phyloP scores from a whole-genome alignment of 768 basidiomycete genomes.

The Rhodotorula taiwanensis region DNA sequence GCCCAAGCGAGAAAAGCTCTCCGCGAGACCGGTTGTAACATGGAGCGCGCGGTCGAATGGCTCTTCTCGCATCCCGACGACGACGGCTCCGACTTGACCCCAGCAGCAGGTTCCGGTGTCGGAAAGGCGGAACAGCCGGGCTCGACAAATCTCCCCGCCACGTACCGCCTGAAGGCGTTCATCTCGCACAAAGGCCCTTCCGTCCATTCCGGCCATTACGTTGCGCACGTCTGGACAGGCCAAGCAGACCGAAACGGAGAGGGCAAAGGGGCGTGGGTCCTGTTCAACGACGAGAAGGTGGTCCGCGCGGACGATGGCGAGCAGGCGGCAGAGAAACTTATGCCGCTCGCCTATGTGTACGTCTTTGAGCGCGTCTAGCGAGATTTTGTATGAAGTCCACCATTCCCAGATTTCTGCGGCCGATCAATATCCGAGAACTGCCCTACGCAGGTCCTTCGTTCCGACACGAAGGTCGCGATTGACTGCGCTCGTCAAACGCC shows the following conservation, averaged over 20 bases:
- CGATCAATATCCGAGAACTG: conserved; percentile 30
- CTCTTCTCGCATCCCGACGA: conserved; percentile 90
- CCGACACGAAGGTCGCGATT: conserved; percentile 25
- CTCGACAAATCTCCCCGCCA: conserved; percentile 59
- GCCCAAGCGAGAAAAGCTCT: conserved; percentile 82
- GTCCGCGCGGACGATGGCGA: conserved; percentile 65
- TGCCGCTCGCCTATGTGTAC: conserved; percentile 85
- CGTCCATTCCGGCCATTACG: conserved; percentile 90
- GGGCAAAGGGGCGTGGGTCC: conserved; percentile 48
- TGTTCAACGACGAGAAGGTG: conserved; percentile 39
- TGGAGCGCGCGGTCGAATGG: conserved; percentile 91
- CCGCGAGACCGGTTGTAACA: conserved; percentile 65
- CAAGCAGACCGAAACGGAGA: conserved; percentile 63
- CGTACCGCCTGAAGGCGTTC: conserved; percentile 80
- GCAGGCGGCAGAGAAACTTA: conserved; percentile 72
- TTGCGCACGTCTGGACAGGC: conserved; percentile 61
- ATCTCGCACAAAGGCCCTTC: conserved; percentile 95
- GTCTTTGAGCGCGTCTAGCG: conserved; percentile 64
- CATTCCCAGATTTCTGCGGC: too few species aligned
- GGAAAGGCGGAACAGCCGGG: conserved; percentile 48
- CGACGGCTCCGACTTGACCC: conserved; percentile 55
- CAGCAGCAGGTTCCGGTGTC: conserved; percentile 38
- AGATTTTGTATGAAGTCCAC: too few species aligned
- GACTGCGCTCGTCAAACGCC: conserved; percentile 17
- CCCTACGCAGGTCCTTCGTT: conserved; percentile 23